Conservation (phyloP, 2,329 filamentous ascomycete species). For the Penicillium freii region DNA sequence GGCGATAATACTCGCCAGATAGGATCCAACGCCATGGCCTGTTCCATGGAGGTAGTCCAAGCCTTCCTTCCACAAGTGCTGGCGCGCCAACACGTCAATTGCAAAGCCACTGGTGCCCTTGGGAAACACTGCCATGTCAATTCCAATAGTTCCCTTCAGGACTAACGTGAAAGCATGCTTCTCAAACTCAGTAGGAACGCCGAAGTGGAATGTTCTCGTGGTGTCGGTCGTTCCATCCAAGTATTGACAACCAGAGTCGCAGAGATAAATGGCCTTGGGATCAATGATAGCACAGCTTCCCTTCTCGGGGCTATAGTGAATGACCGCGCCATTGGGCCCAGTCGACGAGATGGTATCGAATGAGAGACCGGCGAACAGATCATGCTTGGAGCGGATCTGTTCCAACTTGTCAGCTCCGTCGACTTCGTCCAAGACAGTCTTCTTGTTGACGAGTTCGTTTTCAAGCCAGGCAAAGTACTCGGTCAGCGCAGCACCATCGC, state of each 20-base stretch:
- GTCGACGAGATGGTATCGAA: constrained; percentile 97
- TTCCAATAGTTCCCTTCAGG: constrained; percentile 85
- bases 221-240: constrained; percentile 94
- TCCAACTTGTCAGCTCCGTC: constrained; percentile 90
- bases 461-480: constrained; percentile 98
- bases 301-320: constrained; percentile 89
- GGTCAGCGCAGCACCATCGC: constrained; percentile 85
- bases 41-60: constrained; percentile 96
- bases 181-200: constrained; percentile 76
- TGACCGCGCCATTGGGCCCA: constrained; percentile 86
- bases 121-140: constrained; percentile 84
- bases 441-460: constrained; percentile 74
- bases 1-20: constrained; percentile 50
- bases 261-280: constrained; percentile 82
- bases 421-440: constrained; percentile 77
- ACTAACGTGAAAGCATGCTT: constrained; percentile 90
- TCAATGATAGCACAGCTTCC: constrained; percentile 81
- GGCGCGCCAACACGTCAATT: constrained; percentile 81
- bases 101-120: constrained; percentile 95
- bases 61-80: constrained; percentile 88
- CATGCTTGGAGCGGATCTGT: constrained; percentile 55
- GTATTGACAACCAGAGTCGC: constrained; percentile 96
- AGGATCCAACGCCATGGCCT: constrained; percentile 92
- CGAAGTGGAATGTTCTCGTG: constrained; percentile 90
- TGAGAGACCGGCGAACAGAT: constrained; percentile 83